Conservation (phyloP, 1,139 yeast genomes). For the Yamadazyma sp. region DNA sequence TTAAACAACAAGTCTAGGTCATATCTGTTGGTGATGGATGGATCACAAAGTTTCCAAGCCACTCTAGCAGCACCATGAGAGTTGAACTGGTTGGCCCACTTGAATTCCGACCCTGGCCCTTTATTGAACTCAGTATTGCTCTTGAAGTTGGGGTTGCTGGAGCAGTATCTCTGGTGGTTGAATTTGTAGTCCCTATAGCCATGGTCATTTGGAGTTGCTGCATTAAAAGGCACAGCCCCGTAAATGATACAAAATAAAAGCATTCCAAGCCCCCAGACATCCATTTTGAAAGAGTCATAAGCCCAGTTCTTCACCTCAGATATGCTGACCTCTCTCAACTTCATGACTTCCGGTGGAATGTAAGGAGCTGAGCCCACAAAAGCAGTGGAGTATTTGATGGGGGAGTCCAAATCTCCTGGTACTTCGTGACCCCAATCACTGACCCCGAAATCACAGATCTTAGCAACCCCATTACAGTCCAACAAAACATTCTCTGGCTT, state of each 20-base stretch:
- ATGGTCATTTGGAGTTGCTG: conserved; percentile 51
- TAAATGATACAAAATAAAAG: conserved; percentile 59
- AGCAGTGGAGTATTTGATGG: conserved; percentile 43
- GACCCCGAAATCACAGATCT: conserved; percentile 77
- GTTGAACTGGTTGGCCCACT: conserved; percentile 61
- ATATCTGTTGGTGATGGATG: conserved; percentile 53
- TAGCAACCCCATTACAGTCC: conserved; percentile 57
- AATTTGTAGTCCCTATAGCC: conserved; percentile 58
- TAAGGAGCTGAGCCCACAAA: conserved; percentile 81
- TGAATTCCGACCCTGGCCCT: conserved; percentile 71
- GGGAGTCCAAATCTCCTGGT: conserved; percentile 53
- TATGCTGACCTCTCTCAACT: conserved; percentile 40
- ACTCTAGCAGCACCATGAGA: conserved; percentile 61
- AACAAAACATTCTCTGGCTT: conserved; percentile 66
- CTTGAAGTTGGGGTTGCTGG: conserved; percentile 55
- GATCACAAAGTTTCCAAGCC: conserved; percentile 77
- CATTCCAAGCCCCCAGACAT: conserved; percentile 74
- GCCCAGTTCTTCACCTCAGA: conserved; percentile 41
- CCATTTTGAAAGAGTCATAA: conserved; percentile 70
- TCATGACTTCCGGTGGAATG: conserved; percentile 75
- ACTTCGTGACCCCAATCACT: conserved; percentile 61
- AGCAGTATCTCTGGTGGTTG: conserved; percentile 50
- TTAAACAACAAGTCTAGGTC: conserved; percentile 51
- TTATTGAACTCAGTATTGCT: conserved; percentile 41
- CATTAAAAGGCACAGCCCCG: conserved; percentile 60